phyloP scores from a whole-genome alignment of 192 early-diverging fungal genomes.

The Backusella luteola region DNA sequence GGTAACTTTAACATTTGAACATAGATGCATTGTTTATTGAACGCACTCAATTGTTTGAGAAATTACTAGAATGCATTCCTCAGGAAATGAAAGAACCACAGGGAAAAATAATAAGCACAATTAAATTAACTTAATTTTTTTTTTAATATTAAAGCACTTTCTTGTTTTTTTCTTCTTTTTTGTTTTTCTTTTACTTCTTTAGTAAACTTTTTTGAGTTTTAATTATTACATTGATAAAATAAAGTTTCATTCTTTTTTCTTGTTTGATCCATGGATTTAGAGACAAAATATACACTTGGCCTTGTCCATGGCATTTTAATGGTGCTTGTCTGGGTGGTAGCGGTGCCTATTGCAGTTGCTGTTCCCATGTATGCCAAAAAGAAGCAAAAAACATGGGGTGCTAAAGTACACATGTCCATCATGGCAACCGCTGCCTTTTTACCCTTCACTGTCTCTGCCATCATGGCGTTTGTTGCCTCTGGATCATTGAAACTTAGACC shows the following conservation, averaged over 20 bases:
- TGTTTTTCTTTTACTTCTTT: neutral
- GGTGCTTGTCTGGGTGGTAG: constrained; percentile 14
- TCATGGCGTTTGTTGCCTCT: neutral
- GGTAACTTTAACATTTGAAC: neutral
- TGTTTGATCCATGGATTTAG: neutral
- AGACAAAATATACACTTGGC: neutral
- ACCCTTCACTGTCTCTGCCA: constrained; percentile 7
- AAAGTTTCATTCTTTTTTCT: neutral
- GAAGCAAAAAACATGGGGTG: constrained; percentile 10
- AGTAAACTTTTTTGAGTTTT: neutral
- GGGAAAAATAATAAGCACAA: constrained; percentile 67
- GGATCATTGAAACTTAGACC: constrained; percentile 7
- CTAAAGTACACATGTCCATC: constrained; percentile 16
- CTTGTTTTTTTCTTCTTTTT: neutral
- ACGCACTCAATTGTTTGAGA: constrained; percentile 67
- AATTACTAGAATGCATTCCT: constrained; percentile 72
- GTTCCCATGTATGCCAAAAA: constrained; percentile 14
- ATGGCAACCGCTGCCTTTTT: constrained; percentile 10
- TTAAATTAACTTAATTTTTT: constrained; percentile 42
- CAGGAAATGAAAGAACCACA: constrained; percentile 74
- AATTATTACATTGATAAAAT: neutral
- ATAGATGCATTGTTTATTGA: constrained; percentile 30
- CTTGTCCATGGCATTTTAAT: constrained; percentile 2
- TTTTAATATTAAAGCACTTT: neutral
- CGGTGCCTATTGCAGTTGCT: constrained; percentile 11